Percentiles rank a stretch among this genome's conserved stretches.
Evolutionary conservation across 2,329 filamentous ascomycete genomes (phyloP).

Genomic region (Zelopaecilomyces penicillatus): DNA sequence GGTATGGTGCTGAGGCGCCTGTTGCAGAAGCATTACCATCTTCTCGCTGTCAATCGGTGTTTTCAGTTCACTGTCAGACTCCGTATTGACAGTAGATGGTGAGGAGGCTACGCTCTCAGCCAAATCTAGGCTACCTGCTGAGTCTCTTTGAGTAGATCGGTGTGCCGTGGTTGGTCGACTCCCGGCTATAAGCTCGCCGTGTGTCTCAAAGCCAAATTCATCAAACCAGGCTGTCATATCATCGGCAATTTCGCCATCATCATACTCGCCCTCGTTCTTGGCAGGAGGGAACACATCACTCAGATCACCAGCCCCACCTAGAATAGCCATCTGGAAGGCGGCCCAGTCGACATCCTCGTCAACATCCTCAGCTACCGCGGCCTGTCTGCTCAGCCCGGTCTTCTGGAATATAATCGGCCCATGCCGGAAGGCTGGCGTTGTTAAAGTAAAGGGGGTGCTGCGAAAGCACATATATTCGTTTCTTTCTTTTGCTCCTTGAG

Average conservation of each 20-base stretch:
- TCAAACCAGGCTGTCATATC: constrained; percentile 45
- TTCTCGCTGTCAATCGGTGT: constrained; percentile 28
- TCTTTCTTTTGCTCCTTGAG: constrained; percentile 20
- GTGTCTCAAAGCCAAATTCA: constrained; percentile 38
- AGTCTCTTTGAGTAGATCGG: constrained; percentile 14
- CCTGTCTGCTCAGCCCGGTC: constrained; percentile 29
- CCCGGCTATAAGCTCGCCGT: constrained; percentile 30
- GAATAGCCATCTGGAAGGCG: constrained; percentile 57
- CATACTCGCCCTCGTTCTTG: constrained; percentile 34
- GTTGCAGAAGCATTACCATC: neutral
- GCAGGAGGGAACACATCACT: constrained; percentile 3
- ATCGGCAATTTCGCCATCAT: constrained; percentile 28
- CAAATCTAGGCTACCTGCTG: constrained; percentile 8
- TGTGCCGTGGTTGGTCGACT: constrained; percentile 12
- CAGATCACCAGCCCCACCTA: constrained; percentile 48
- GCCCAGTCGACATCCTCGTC: constrained; percentile 53
- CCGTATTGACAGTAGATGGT: constrained; percentile 20
- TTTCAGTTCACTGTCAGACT: constrained; percentile 27
- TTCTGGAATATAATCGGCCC: constrained; percentile 46
- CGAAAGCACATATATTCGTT: constrained; percentile 40
- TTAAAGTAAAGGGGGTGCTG: constrained; percentile 41
- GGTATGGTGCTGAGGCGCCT: constrained; percentile 1
- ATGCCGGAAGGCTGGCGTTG: constrained; percentile 42
- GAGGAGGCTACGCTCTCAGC: constrained; percentile 11
- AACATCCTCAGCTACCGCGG: constrained; percentile 20